phyloP scores from a whole-genome alignment of 2,329 filamentous ascomycete species.

The Ophiostoma himal-ulmi region DNA sequence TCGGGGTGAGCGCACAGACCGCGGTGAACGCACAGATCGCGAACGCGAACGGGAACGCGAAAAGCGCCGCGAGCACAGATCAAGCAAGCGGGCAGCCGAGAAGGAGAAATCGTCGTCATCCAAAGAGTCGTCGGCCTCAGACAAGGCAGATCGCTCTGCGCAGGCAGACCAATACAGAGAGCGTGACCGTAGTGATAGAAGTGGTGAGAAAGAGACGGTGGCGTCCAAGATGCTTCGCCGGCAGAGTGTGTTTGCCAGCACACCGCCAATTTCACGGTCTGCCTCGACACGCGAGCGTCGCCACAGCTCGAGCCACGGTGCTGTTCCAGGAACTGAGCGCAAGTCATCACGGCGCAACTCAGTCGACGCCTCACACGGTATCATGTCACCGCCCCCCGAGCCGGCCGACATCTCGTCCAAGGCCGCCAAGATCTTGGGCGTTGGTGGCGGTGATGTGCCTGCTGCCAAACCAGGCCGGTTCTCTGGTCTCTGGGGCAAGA shows the following conservation, averaged over 20 bases:
- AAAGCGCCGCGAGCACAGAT: slow-evolving; percentile 41
- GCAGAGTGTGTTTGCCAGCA: slow-evolving; percentile 61
- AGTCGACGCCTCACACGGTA: slow-evolving; percentile 56
- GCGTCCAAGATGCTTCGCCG: slow-evolving; percentile 50
- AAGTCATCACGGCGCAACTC: slow-evolving; percentile 63
- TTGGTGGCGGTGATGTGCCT: slow-evolving; percentile 42
- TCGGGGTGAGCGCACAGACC: too few species aligned
- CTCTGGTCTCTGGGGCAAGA: slow-evolving; percentile 56
- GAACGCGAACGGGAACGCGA: slow-evolving; percentile 34
- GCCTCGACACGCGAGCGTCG: slow-evolving; percentile 63
- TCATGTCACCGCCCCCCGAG: slow-evolving; percentile 69
- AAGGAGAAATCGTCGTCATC: slow-evolving; percentile 57
- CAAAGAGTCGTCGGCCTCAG: slow-evolving; percentile 44
- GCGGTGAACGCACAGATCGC: too few species aligned
- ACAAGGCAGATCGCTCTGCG: slow-evolving; percentile 49
- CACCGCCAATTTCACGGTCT: slow-evolving; percentile 60
- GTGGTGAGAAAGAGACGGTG: slow-evolving; percentile 37
- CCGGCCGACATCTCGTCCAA: slow-evolving; percentile 64
- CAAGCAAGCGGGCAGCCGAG: slow-evolving; percentile 43
- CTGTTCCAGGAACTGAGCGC: not conserved
- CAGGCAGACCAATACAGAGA: not conserved
- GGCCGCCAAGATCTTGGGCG: slow-evolving; percentile 69
- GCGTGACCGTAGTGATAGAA: slow-evolving; percentile 34
- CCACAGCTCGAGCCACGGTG: slow-evolving; percentile 47
- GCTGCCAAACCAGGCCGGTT: slow-evolving; percentile 56